phyloP scores from a whole-genome alignment of 441 rosid genomes.

The Capsella rubella region DNA sequence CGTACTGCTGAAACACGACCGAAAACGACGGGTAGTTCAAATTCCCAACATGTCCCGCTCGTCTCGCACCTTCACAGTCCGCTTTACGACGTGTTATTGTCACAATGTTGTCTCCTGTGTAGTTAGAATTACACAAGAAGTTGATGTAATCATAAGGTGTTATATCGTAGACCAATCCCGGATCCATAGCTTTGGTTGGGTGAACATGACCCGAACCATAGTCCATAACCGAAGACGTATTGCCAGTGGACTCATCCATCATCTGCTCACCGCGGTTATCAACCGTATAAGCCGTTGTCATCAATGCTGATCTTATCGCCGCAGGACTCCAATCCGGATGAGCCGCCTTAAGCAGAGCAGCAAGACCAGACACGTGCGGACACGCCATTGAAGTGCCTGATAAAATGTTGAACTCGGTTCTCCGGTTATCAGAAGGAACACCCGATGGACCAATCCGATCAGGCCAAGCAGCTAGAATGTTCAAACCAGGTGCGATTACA shows the following conservation, averaged over 20 bases:
- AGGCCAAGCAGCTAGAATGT: conserved; percentile 81
- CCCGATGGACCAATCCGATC: conserved; percentile 69
- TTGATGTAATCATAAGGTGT: conserved; percentile 61
- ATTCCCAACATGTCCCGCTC: conserved; percentile 71
- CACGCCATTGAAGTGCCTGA: conserved; percentile 85
- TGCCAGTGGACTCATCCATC: conserved; percentile 68
- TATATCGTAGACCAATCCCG: conserved; percentile 65
- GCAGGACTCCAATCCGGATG: conserved; percentile 83
- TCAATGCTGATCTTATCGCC: conserved; percentile 69
- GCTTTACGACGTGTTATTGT: conserved; percentile 59
- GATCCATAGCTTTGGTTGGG: conserved; percentile 75
- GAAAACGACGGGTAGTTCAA: conserved; percentile 70
- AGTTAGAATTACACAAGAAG: conserved; percentile 75
- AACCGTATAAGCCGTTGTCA: conserved; percentile 69
- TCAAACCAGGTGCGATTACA: conserved; percentile 74
- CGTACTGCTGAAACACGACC: conserved; percentile 63
- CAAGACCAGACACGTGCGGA: conserved; percentile 76
- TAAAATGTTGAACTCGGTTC: conserved; percentile 65
- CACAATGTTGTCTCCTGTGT: conserved; percentile 56
- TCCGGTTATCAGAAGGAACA: conserved; percentile 57
- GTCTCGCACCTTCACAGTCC: conserved; percentile 65
- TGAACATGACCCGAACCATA: conserved; percentile 82
- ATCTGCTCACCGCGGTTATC: conserved; percentile 64
- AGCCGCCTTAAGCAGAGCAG: conserved; percentile 70
- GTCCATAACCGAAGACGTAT: conserved; percentile 64